Percentiles rank a stretch among this genome's conserved stretches.
phyloP scores from a whole-genome alignment of 805 yeast genomes.

The Hanseniaspora guilliermondii region DNA sequence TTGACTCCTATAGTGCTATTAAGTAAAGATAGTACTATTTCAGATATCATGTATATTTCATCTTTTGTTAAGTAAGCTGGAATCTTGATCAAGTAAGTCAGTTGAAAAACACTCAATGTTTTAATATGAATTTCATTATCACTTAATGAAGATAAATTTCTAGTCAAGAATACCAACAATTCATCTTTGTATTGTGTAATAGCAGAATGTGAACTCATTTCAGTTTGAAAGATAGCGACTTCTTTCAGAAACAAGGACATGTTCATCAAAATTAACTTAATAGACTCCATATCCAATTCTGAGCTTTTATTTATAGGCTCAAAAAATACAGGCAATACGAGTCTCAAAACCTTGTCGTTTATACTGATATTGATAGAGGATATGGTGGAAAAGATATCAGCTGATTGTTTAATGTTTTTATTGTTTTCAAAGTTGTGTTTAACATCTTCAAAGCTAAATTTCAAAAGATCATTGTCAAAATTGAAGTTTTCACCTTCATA shows the following conservation, averaged over 20 bases:
- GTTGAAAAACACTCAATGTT: constrained; percentile 51
- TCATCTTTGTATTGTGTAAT: constrained; percentile 48
- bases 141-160: constrained; percentile 54
- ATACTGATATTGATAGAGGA: constrained; percentile 36
- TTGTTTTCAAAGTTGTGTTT: constrained; percentile 38
- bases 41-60: constrained; percentile 52
- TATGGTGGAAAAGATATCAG: constrained; percentile 44
- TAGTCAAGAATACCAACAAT: constrained; percentile 54
- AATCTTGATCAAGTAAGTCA: constrained; percentile 44
- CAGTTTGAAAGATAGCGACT: neutral
- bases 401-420: constrained; percentile 51
- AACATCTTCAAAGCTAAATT: constrained; percentile 39
- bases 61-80: constrained; percentile 36
- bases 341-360: constrained; percentile 39
- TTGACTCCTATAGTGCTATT: constrained; percentile 25
- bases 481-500: constrained; percentile 21
- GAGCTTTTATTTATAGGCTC: constrained; percentile 20
- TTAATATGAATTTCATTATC: constrained; percentile 57
- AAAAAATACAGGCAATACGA: constrained; percentile 36
- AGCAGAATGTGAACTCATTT: constrained; percentile 23
- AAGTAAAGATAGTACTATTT: constrained; percentile 51
- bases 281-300: constrained; percentile 40
- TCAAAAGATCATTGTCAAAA: constrained; percentile 30
- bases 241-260: constrained; percentile 43
- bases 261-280: constrained; percentile 47